Conservation (phyloP, 2,329 filamentous ascomycete genomes). For the Microcyclospora pomicola region DNA sequence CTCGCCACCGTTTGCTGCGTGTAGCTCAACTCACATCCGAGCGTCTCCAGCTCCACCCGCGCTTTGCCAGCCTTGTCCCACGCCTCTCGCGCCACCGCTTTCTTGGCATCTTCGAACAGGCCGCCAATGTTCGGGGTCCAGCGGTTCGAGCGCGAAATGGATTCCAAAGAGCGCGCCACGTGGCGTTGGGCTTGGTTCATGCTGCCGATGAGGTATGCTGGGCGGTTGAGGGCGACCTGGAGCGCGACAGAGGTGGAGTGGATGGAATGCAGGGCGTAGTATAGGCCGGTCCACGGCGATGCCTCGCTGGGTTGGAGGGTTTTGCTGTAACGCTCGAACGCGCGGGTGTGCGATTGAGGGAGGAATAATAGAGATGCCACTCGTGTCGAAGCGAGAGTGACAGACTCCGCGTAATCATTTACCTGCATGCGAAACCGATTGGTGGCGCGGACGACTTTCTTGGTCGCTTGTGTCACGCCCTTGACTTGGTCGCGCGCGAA, state of each 20-base stretch:
- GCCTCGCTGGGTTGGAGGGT: conserved; percentile 54
- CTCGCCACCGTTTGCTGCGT: conserved; percentile 87
- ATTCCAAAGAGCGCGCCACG: conserved; percentile 64
- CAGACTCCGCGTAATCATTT: conserved; percentile 57
- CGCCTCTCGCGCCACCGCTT: conserved; percentile 68
- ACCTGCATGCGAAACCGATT: conserved; percentile 55
- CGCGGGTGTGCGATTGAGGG: conserved; percentile 51
- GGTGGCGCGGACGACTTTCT: conserved; percentile 65
- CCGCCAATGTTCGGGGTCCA: conserved; percentile 54
- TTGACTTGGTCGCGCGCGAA: conserved; percentile 84
- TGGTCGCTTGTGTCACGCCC: conserved; percentile 68
- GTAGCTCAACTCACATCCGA: conserved; percentile 75
- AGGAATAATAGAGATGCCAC: conserved; percentile 50
- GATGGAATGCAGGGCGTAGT: conserved; percentile 64
- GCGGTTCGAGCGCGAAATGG: conserved; percentile 57
- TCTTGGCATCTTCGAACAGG: conserved; percentile 74
- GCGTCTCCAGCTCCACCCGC: conserved; percentile 53
- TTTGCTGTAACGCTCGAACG: conserved; percentile 58
- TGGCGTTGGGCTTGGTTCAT: conserved; percentile 63
- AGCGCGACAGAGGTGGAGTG: conserved; percentile 74
- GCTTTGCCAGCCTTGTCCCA: conserved; percentile 63
- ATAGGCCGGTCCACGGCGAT: conserved; percentile 58
- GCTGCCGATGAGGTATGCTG: conserved; percentile 60
- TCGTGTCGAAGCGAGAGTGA: conserved; percentile 37
- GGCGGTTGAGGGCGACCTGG: conserved; percentile 63